Evolutionary conservation across 192 early-diverging fungal species (phyloP).

Genomic region (Coemansia sp.): DNA sequence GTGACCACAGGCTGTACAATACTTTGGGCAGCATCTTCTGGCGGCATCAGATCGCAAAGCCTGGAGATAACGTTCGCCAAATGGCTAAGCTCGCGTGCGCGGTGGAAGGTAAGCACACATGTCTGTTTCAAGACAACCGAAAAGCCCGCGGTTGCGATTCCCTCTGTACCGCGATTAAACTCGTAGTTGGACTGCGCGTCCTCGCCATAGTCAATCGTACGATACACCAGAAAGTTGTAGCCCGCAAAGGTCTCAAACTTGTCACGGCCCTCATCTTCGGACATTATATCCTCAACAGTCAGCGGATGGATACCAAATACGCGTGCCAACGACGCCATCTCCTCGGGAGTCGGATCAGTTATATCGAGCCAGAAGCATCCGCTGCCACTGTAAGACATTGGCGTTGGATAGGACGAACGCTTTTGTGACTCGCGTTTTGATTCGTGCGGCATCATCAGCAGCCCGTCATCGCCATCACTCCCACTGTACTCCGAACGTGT

Average conservation of each 20-base stretch:
- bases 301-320: constrained; percentile 76
- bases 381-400: constrained; percentile 6
- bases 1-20: constrained; percentile 17
- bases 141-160: constrained; percentile 62
- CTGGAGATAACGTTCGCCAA: constrained; percentile 56
- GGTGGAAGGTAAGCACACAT: constrained; percentile 44
- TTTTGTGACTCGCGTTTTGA: background rate
- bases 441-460: constrained; percentile 9
- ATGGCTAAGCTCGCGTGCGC: constrained; percentile 59
- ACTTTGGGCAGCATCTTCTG: background rate
- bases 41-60: constrained; percentile 21
- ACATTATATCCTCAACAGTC: constrained; percentile 85
- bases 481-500: background rate
- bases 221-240: constrained; percentile 88
- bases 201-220: constrained; percentile 68
- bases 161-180: constrained; percentile 58
- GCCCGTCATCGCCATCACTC: constrained; percentile 12
- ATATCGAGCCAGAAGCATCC: constrained; percentile 83
- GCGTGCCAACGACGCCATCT: constrained; percentile 64
- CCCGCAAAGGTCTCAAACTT: constrained; percentile 84
- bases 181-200: constrained; percentile 45
- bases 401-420: background rate
- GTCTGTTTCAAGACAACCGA: constrained; percentile 39
- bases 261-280: constrained; percentile 84
- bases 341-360: constrained; percentile 58